phyloP scores from a whole-genome alignment of 169 alveolate genomes.

The Plasmodium cynomolgi region DNA sequence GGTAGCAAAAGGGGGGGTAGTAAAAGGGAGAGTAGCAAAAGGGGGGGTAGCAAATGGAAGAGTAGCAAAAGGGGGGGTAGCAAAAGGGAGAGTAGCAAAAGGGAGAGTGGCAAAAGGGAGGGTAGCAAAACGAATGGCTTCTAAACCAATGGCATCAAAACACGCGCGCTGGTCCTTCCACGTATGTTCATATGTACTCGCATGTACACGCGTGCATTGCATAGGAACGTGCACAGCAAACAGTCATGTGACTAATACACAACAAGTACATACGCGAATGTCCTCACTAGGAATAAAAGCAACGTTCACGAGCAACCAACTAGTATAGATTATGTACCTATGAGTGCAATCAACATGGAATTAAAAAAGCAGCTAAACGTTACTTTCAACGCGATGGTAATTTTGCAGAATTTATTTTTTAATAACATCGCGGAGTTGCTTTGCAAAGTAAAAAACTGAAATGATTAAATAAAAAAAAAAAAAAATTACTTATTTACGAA shows the following conservation, averaged over 20 bases:
- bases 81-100: not conserved
- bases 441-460: not conserved
- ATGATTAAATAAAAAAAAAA: slow-evolving; percentile 2
- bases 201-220: not conserved
- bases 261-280: not conserved
- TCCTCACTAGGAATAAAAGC: not conserved
- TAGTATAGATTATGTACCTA: not conserved
- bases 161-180: not conserved
- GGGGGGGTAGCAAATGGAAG: not conserved
- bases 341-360: not conserved
- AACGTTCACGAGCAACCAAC: not conserved
- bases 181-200: not conserved
- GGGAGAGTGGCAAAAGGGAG: too few relatives aligned
- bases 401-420: not conserved
- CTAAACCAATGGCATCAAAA: not conserved
- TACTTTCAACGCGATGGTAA: not conserved
- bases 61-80: too few relatives aligned
- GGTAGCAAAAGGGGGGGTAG: not conserved
- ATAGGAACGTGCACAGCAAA: not conserved
- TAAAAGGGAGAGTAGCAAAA: not conserved
- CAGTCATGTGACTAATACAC: not conserved
- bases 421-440: not conserved
- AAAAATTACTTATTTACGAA: not conserved
- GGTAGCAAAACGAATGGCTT: too few relatives aligned
- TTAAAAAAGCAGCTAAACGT: not conserved